These are phyloP conservation scores for Pseudozyma sp. DNA, from an alignment of 1,284 basidiomycete genomes.

Conservation along the genomic window DNA sequence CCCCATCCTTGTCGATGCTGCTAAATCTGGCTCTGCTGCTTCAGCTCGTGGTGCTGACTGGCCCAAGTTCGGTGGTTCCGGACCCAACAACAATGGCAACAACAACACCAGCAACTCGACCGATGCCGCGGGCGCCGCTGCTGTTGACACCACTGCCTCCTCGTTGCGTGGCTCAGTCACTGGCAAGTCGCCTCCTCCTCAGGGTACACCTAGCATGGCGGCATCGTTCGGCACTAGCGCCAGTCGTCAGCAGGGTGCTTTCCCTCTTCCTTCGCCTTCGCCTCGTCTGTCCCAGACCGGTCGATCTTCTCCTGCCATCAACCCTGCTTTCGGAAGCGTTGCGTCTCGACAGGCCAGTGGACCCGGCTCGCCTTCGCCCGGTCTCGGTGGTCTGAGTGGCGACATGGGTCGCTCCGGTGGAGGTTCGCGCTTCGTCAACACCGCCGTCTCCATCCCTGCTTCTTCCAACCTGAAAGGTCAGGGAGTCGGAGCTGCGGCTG, in stretches of 20 bases:
- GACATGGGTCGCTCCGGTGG: conserved; percentile 34
- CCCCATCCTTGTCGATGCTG: conserved; percentile 71
- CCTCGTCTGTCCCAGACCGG: conserved; percentile 43
- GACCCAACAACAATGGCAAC: conserved; percentile 54
- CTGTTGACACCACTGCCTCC: conserved; percentile 15
- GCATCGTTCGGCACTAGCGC: conserved; percentile 42
- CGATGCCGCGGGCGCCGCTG: conserved; percentile 14
- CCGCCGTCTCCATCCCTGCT: conserved; percentile 33
- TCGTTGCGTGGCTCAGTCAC: conserved; percentile 28
- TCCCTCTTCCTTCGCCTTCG: conserved; percentile 45
- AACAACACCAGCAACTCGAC: conserved; percentile 54
- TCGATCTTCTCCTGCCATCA: conserved; percentile 45
- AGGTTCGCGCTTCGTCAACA: conserved; percentile 53
- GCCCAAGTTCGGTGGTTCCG: conserved; percentile 82
- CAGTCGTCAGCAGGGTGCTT: conserved; percentile 31
- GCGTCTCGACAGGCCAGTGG: conserved; percentile 44
- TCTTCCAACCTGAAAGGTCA: conserved; percentile 30
- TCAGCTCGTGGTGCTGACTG: conserved; percentile 86
- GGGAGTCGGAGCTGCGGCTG: conserved; percentile 13
- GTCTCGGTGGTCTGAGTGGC: conserved; percentile 30
- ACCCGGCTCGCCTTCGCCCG: conserved; percentile 39
- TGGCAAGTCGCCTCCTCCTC: conserved; percentile 71
- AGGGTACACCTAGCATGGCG: conserved; percentile 41
- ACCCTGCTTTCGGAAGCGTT: conserved; percentile 31
- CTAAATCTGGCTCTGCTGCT: background rate